Base-by-base conservation (phyloP, 2,329 filamentous ascomycete species). In the Aspergillus aculeatus region DNA sequence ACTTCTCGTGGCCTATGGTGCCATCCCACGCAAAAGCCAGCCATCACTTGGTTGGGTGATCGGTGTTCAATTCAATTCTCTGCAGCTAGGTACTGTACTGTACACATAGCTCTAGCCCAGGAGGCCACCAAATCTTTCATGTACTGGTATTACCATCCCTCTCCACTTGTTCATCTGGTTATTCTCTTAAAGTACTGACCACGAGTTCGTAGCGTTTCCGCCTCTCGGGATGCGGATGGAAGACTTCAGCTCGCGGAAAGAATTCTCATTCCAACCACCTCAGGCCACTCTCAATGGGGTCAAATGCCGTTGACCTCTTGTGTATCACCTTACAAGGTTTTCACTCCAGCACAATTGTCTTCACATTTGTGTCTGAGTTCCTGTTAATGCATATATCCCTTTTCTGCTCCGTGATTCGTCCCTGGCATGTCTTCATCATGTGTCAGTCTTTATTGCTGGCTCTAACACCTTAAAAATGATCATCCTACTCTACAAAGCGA, bases 41-140 rank as follows among this genome's bases (percentile, higher is more conserved):
- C 60, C 56, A n/a, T 47, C 24, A 60, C 57, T 51, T 49, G 55
- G 48, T 58, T 64, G 62, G 57, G 56, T 21, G 52, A 50, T 24
- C 55, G 49, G 14, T 7, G 52, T 41, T 52, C 50, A n/a, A n/a
- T n/a, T n/a, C n/a, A n/a, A 26, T 24, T 38, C 21, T 41, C 47
- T 57, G 54, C 47, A 57, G 48, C 12, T 52, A 38, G 53, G 38
- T 0, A 9, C 6, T 12, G 32, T 35, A 35, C 12, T 5, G 32
- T 35, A 35, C 12, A 44, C n/a, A 44, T 12, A 7, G 5, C 2
- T 9, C 38, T 16, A 44, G 16, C 38, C 38, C 16, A 35, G 32
- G 12, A 35, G 32, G 32, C 12, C 12, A 35, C 32, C 32, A 35
- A 6, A 35, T 16, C 4, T 35, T 35, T 12, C 14, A 4, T 35